Evolutionary conservation across 441 rosid species (phyloP).

Genomic region (Pelargonium cotyledonis): DNA sequence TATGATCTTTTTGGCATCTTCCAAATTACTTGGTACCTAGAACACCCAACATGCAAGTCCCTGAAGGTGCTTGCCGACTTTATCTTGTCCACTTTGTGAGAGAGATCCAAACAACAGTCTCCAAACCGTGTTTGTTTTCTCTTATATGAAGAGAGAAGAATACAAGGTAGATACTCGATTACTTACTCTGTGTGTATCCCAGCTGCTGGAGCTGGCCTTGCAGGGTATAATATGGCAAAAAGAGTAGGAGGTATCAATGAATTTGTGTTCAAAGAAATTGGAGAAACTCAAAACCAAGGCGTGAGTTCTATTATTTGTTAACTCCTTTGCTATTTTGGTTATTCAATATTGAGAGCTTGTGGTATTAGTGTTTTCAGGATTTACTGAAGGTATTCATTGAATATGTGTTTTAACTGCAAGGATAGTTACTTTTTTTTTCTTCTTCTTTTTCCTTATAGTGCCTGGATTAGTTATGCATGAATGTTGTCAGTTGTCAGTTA

Average conservation of each 20-base stretch:
- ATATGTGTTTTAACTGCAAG: neutral
- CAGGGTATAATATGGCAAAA: slow-evolving; percentile 93
- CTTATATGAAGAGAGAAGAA: neutral
- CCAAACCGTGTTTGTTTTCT: neutral
- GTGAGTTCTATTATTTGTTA: slow-evolving; percentile 40
- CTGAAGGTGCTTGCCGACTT: too few relatives aligned
- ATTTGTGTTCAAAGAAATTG: slow-evolving; percentile 49
- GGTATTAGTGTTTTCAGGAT: neutral
- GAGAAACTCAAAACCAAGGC: slow-evolving; percentile 47
- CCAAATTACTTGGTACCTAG: neutral
- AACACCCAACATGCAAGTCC: neutral
- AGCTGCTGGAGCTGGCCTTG: slow-evolving; percentile 99
- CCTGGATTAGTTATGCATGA: neutral
- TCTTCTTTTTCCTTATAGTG: neutral
- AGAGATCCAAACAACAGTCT: too few relatives aligned
- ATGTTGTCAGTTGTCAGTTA: neutral
- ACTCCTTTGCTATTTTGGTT: neutral
- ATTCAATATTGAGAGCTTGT: neutral
- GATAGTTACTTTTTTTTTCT: too few relatives aligned
- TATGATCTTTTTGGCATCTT: slow-evolving; percentile 15
- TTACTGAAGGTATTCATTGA: neutral
- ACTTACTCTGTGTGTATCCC: slow-evolving; percentile 19
- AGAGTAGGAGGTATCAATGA: slow-evolving; percentile 65
- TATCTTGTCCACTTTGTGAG: too few relatives aligned
- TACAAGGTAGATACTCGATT: neutral